Base-by-base conservation (phyloP, 2,329 filamentous ascomycete genomes). In the Talaromyces albobiverticillius region DNA sequence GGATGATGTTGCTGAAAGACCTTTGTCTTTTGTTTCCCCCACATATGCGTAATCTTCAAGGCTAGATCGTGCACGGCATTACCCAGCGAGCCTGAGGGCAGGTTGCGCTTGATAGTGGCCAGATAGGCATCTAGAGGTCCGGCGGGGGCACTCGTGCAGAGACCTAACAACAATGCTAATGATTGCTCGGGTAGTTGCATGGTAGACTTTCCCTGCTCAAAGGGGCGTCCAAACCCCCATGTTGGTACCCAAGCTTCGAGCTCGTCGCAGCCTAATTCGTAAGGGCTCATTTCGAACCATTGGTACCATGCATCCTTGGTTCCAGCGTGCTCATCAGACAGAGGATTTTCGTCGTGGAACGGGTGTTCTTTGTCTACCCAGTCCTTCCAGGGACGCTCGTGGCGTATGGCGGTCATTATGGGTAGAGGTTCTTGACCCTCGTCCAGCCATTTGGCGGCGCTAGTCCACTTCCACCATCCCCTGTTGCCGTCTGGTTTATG, bases 201-300 rank as follows among this genome's bases (percentile, higher is more conserved):
- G 3, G 55, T 58, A 34, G 56, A 59, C 16, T 52, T 55, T n/a
- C 60, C 59, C n/a, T 64, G 54, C 4, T 64, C 56, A 57, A 69
- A 70, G 1, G 66, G 67, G 16, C 68, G 55, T 18, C 68, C 67
- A 48, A 71, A 70, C 2, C 60, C 68, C 67, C 68, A 71, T 6
- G 66, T 70, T 9, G 68, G 68, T 7, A 66, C 64, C 62, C 65
- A 70, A 4, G 66, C 64, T 55, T 63, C 59, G n/a, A 70, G 62
- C 52, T 70, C 68, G 38, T 70, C 68, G 52, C 68, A 70, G 25
- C 67, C 66, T 31, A 70, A 58, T 55, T 70, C 67, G 54, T 68
- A 68, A 1, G 68, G 68, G 4, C 64, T 66, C 50, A 68, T 60
- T 54, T 69, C 66, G 53, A 65, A 68, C 65, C 67, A 71, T 46